Conservation (phyloP, 352 stramenopile species). For the Phytophthora meadii region DNA sequence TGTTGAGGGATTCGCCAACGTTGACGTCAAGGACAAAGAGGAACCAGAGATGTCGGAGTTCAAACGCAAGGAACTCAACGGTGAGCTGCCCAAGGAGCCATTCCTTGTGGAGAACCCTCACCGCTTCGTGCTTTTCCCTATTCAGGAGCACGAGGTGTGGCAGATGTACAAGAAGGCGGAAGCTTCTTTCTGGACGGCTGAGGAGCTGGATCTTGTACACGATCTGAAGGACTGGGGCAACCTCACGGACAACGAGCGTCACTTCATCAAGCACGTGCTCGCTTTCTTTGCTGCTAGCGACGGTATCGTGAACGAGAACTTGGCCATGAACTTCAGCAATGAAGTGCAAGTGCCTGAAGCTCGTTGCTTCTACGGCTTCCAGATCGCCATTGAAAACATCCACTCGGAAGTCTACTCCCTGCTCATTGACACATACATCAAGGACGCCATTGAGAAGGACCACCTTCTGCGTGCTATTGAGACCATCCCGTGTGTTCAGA, state of each 20-base stretch:
- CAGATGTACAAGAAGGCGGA: conserved; percentile 99
- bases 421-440: conserved; percentile 99
- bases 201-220: conserved; percentile 97
- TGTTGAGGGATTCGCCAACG: conserved; percentile 30
- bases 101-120: conserved; percentile 96
- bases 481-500: conserved; percentile 97
- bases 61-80: conserved; percentile 88
- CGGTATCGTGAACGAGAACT: conserved; percentile 99
- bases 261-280: conserved; percentile 98
- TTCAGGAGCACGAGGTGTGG: conserved; percentile 98
- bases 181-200: conserved; percentile 99
- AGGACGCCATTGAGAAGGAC: conserved; percentile 94
- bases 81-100: conserved; percentile 89
- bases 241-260: conserved; percentile 95
- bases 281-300: conserved; percentile 99
- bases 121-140: conserved; percentile 98
- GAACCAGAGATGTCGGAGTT: conserved; percentile 77
- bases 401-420: conserved; percentile 99
- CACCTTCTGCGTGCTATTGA: conserved; percentile 97
- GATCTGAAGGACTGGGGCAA: conserved; percentile 96
- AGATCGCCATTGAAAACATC: conserved; percentile 99
- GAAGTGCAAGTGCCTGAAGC: conserved; percentile 98
- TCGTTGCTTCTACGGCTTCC: conserved; percentile 99
- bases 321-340: conserved; percentile 98
- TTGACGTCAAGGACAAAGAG: conserved; percentile 33